phyloP scores from a whole-genome alignment of 1,284 basidiomycete genomes.

The Phellopilus nigrolimitatus region DNA sequence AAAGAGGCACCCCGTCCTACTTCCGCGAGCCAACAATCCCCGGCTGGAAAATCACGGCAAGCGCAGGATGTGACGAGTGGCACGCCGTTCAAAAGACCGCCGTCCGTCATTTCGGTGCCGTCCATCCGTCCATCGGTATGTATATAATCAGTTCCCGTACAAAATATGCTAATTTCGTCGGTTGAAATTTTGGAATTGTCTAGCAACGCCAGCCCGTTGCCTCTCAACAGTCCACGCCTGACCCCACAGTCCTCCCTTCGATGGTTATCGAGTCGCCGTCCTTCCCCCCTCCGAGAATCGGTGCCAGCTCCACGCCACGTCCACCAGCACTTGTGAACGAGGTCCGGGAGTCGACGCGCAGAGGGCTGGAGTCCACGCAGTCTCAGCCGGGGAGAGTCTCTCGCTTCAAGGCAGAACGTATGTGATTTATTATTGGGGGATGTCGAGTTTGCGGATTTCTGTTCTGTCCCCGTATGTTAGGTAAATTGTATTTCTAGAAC shows the following conservation, averaged over 20 bases:
- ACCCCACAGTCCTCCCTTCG: slow-evolving; percentile 7
- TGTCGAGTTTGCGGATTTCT: no score
- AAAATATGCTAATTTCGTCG: no score
- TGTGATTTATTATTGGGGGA: slow-evolving; percentile 20
- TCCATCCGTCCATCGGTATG: slow-evolving; percentile 2
- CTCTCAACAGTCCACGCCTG: slow-evolving; percentile 1
- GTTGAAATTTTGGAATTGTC: no score
- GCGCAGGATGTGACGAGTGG: background rate
- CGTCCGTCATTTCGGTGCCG: slow-evolving; percentile 10
- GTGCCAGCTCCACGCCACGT: slow-evolving; percentile 32
- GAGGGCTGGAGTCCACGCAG: slow-evolving; percentile 13
- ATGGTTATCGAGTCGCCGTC: slow-evolving; percentile 34
- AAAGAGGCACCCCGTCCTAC: background rate
- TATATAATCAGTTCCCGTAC: background rate
- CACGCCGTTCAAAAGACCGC: slow-evolving; percentile 7
- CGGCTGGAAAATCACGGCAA: background rate
- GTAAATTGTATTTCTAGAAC: no score
- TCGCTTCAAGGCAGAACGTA: slow-evolving; percentile 43
- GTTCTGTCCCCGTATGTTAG: no score
- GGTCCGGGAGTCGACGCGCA: slow-evolving; percentile 31
- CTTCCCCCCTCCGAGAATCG: slow-evolving; percentile 27
- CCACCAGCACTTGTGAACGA: slow-evolving; percentile 38
- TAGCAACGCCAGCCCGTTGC: background rate
- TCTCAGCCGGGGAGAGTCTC: slow-evolving; percentile 36
- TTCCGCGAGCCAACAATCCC: background rate